Conservation (phyloP, 352 stramenopile genomes). For the Phytophthora hybrid region DNA sequence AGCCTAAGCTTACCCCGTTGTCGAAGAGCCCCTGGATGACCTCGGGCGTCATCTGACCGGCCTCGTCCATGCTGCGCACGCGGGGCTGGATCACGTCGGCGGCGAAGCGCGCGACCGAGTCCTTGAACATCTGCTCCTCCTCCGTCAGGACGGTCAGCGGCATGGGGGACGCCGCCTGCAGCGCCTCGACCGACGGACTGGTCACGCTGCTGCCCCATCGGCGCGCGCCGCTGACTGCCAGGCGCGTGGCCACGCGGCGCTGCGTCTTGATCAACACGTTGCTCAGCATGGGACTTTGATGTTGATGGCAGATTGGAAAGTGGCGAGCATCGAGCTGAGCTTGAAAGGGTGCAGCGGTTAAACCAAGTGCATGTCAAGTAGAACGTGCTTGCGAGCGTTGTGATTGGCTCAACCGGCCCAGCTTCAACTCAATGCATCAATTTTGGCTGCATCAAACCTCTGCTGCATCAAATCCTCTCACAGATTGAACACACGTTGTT, state of each 20-base stretch:
- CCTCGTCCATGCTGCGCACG: slow-evolving; percentile 94
- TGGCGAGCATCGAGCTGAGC: slow-evolving; percentile 11
- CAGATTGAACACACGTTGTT: too few relatives aligned
- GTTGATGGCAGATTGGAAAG: slow-evolving; percentile 16
- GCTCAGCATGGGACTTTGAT: slow-evolving; percentile 19
- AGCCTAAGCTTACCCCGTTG: slow-evolving; percentile 55
- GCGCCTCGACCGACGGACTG: background rate
- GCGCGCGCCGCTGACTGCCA: slow-evolving; percentile 10
- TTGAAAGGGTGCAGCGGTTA: slow-evolving; percentile 23
- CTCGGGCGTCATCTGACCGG: slow-evolving; percentile 85
- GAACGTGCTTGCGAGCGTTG: slow-evolving; percentile 18
- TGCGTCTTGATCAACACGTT: slow-evolving; percentile 16
- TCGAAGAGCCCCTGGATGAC: slow-evolving; percentile 94
- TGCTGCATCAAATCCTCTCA: too few relatives aligned
- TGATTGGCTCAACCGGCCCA: slow-evolving; percentile 23
- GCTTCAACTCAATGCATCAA: slow-evolving; percentile 36
- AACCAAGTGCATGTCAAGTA: slow-evolving; percentile 15
- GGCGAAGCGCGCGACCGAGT: slow-evolving; percentile 88
- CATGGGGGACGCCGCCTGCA: slow-evolving; percentile 12
- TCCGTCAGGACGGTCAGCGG: slow-evolving; percentile 78
- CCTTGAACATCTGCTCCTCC: slow-evolving; percentile 85
- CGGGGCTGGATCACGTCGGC: slow-evolving; percentile 81
- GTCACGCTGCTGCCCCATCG: slow-evolving; percentile 20
- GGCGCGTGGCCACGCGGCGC: slow-evolving; percentile 17
- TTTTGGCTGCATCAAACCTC: slow-evolving; percentile 1